Evolutionary conservation across 2,329 filamentous ascomycete genomes (phyloP), one percentile per base, ranked within the genome.

Genomic region (Zalaria sp.): DNA sequence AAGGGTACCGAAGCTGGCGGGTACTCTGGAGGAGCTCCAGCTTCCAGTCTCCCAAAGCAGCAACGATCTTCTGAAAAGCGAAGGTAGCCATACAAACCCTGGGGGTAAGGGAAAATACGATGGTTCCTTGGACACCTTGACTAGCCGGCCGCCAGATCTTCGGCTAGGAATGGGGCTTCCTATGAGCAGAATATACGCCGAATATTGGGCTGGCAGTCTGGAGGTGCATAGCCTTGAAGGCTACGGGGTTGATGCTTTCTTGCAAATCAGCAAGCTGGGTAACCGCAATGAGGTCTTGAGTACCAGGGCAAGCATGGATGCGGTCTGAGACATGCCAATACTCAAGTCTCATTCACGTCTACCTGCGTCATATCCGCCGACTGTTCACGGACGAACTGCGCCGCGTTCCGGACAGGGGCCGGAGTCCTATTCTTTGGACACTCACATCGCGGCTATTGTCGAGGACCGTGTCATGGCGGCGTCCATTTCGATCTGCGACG

Each of bases 271-370:
- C 4, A 93, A 93, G 59, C 69, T 98, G 43, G 91, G 91, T 18
- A 98, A 98, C 60, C 95, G 94, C 70, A 95, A 96, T 56, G 91
- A 98, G 67, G 86, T 93, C 61, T 69, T 98, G 47, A 86, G 72
- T 11, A 71, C 67, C 8, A 57, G 68, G 44, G 68, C 68, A 3
- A 65, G 59, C n/a, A 69, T 71, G 65, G 68, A 72, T 49, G 65
- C 66, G 5, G 60, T 69, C 11, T 69, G 57, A 53, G 29, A 36
- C 18, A 18, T 18, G 18, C 18, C 18, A 18, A 18, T 18, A 18
- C 18, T 18, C 18, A 18, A 18, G 18, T 18, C 18, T 18, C 18
- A 18, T 18, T 18, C 18, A 18, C 18, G 18, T 18, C 18, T 18
- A 18, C 18, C 18, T 18, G 18, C 18, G 18, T 18, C 18, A 18